Evolutionary conservation across 2,329 filamentous ascomycete species (phyloP).

Genomic region (Colletotrichum tofieldiae): DNA sequence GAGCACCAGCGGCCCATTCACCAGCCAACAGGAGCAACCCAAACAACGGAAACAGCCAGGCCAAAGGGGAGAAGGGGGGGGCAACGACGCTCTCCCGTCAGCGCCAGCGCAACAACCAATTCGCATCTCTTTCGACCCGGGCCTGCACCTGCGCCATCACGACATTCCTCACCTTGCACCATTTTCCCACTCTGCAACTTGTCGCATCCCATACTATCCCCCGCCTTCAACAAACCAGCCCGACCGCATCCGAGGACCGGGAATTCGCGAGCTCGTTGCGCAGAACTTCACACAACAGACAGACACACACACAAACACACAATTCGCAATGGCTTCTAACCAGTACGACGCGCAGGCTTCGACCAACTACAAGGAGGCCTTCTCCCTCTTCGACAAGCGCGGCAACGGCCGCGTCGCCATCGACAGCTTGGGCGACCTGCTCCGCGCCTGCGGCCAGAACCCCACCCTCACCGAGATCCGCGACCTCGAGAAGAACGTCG

Average conservation of each 20-base stretch:
- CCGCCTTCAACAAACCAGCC: not conserved
- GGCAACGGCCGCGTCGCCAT: constrained; percentile 92
- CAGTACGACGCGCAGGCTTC: constrained; percentile 73
- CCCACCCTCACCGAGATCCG: constrained; percentile 93
- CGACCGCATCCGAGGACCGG: too few species aligned
- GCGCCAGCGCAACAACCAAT: constrained; percentile 5
- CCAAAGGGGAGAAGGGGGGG: not conserved
- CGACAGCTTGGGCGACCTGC: constrained; percentile 90
- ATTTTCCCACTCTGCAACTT: not conserved
- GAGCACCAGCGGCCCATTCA: constrained; percentile 28
- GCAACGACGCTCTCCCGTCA: constrained; percentile 22
- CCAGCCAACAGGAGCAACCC: constrained; percentile 43
- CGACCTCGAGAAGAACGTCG: constrained; percentile 92
- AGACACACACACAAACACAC: not conserved
- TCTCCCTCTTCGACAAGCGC: constrained; percentile 99
- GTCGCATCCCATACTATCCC: not conserved
- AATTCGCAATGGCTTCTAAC: constrained; percentile 65
- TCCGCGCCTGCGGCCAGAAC: constrained; percentile 98
- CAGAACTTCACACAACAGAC: constrained; percentile 10
- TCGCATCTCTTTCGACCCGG: not conserved
- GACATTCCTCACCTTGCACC: constrained; percentile 21
- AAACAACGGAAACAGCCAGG: constrained; percentile 24
- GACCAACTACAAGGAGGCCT: constrained; percentile 99
- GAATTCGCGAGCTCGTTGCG: not conserved
- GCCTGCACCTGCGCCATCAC: constrained; percentile 33